Base-by-base conservation (phyloP, 1,139 yeast genomes). In the Pneumocystis jirovecii region DNA sequence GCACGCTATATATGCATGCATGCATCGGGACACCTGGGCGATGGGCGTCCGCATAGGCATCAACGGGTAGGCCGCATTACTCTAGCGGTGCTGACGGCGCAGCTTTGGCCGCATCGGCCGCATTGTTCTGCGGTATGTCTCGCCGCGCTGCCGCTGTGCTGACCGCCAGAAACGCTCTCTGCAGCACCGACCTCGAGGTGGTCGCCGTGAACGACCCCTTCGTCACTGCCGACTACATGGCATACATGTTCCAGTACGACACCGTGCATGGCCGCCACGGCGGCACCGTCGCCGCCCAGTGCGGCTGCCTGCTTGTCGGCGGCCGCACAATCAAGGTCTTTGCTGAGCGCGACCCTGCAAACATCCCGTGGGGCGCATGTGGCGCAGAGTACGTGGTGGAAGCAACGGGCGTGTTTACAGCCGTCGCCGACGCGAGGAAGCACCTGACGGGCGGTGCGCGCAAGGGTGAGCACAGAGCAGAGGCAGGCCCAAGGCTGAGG, bases 371-470 rank as follows among this genome's bases (percentile, higher is more conserved):
- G 95, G 90, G 89, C 73, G 80, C 82, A 77, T 75, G 77, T 69
- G 87, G 87, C 75, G 91, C 86, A 71, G 34, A 85, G 76, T 85
- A 78, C 81, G 89, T 87, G 73, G 85, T 87, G 72, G 95, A 87
- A 81, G 86, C 95, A 77, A 87, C 95, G 73, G 95, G 95, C 82
- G 90, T 87, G 74, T 87, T 87, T 86, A 87, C 90, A 82, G 83
- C 82, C 72, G 73, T 78, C 71, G 93, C 82, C 71, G 87, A 88
- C 81, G 93, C 93, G 71, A 82, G 83, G 77, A 85, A 84, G 77
- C 95, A 87, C 81, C 78, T 87, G 76, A 82, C 82, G 74, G 93
- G 87, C 74, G 95, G 95, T 79, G 95, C 95, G 80, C 86, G 87
- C 84, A 87, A 87, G 83, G 57, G 57, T 50, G 5, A 31, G 34